Conservation (phyloP, 805 yeast species). For the Ogataea pilisensis region DNA sequence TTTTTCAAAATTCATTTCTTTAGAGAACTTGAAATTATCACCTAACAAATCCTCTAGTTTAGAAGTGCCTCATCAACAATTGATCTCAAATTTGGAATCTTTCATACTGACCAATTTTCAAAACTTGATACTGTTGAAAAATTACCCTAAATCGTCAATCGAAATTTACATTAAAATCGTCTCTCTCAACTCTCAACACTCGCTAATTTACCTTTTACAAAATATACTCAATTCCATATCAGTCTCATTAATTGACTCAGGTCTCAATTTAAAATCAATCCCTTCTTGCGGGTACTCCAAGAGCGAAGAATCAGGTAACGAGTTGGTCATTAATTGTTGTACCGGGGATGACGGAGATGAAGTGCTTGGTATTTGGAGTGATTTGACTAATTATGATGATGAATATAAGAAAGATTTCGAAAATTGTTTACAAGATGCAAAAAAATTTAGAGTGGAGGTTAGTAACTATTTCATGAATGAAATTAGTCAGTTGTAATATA, state of each 20-base stretch:
- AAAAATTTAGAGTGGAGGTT: conserved; percentile 38
- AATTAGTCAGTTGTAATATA: conserved; percentile 1
- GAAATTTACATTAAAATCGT: conserved; percentile 71
- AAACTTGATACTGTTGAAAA: conserved; percentile 48
- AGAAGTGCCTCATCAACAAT: too few species aligned
- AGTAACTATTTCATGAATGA: conserved; percentile 38
- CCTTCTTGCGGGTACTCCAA: conserved; percentile 53
- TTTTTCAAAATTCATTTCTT: conserved; percentile 42
- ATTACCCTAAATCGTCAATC: conserved; percentile 88
- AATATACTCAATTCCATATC: conserved; percentile 57
- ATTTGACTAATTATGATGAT: conserved; percentile 30
- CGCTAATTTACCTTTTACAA: conserved; percentile 36
- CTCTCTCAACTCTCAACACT: conserved; percentile 35
- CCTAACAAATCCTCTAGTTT: conserved; percentile 42
- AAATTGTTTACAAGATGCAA: conserved; percentile 40
- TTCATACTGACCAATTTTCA: conserved; percentile 33
- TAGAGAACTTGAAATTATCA: conserved; percentile 25
- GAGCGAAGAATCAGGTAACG: conserved; percentile 8
- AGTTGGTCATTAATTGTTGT: conserved; percentile 34
- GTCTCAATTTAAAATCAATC: conserved; percentile 73
- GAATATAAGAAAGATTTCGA: conserved; percentile 27
- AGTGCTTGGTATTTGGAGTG: conserved; percentile 58
- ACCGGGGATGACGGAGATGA: conserved; percentile 53
- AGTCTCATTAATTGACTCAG: conserved; percentile 79
- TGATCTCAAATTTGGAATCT: conserved; percentile 34